phyloP scores from a whole-genome alignment of 176 grass and related monocot genomes.

The Aegilops bicornis region DNA sequence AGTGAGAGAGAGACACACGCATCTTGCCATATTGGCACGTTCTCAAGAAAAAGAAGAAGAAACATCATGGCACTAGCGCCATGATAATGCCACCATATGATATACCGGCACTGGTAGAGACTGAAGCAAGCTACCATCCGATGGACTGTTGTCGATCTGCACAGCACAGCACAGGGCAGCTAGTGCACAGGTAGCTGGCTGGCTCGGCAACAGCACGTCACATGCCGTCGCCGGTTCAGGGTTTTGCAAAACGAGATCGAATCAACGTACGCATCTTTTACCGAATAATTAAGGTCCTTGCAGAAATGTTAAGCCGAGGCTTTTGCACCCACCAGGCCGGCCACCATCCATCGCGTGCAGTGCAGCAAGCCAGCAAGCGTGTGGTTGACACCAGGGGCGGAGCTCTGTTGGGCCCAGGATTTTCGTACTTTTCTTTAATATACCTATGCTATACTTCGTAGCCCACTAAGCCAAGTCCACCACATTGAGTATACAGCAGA shows the following conservation, averaged over 20 bases:
- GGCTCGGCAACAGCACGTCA: not conserved
- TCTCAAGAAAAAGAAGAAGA: too few species aligned
- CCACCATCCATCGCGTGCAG: constrained; percentile 24
- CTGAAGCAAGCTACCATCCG: too few species aligned
- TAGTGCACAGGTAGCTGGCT: not conserved
- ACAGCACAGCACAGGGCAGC: not conserved
- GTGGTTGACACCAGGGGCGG: not conserved
- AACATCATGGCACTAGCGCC: not conserved
- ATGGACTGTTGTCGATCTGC: not conserved
- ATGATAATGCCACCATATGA: too few species aligned
- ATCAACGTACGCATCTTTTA: not conserved
- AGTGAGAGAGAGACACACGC: too few species aligned
- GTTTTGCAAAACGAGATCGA: not conserved
- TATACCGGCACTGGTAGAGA: too few species aligned
- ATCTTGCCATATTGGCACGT: too few species aligned
- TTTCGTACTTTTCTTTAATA: too few species aligned
- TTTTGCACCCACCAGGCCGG: not conserved
- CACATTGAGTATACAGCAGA: too few species aligned
- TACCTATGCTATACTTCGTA: too few species aligned
- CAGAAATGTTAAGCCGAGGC: not conserved
- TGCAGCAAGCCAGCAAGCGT: constrained; percentile 10
- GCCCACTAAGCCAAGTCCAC: too few species aligned
- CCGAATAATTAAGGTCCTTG: not conserved
- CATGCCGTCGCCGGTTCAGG: not conserved
- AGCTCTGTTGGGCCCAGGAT: too few species aligned